Base-by-base conservation (phyloP, 352 stramenopile genomes). In the Phytopythium mirpurense region DNA sequence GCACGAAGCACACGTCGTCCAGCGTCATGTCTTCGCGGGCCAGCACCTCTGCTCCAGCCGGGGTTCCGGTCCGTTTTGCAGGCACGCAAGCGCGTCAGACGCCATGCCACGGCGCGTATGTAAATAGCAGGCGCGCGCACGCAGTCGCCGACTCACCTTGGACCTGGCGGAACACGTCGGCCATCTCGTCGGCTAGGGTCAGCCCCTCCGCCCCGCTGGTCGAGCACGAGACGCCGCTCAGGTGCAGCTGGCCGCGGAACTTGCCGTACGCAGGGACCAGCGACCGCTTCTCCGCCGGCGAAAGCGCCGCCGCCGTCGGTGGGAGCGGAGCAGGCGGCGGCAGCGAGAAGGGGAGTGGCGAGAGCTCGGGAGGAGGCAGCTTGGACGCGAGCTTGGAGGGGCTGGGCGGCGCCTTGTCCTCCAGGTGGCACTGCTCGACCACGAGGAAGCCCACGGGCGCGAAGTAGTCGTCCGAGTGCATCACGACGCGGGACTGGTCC, bases 1-100 rank as follows among this genome's bases (percentile, higher is more conserved):
- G 95, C 18, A 98, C 93, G 68, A 98, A 98, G 47, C 96, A 84
- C 12, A 98, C 85, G 62, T 99, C 95, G 34, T 84, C 65, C 34
- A 97, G 54, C 3, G 70, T 74, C 71, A 88, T 78, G n/a, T 53
- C 35, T 51, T 88, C 53, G 18, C 53, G 50, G 5, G 42, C 44
- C 18, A 93, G 61, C 15, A 47, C 34, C 1, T 51, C 62, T 64
- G 40, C 43, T 6, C 5, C 5, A 21, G 1, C 24, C 6, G 16
- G 8, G 0, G 19, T 16, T 29, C 3, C 19, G 24, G 9, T n/a
- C n/a, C n/a, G n/a, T n/a, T n/a, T n/a, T n/a, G n/a, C n/a, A n/a
- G 18, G 8, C 34, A 23, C 10, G 6, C 5, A 23, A 41, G 3
- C 14, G 23, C 16, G 21, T 47, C 4, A 31, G 40, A n/a, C 10